Percentiles rank a stretch among this genome's conserved stretches.
Evolutionary conservation across 2,329 filamentous ascomycete species (phyloP).

Genomic region (Ophiosphaerella narmari): DNA sequence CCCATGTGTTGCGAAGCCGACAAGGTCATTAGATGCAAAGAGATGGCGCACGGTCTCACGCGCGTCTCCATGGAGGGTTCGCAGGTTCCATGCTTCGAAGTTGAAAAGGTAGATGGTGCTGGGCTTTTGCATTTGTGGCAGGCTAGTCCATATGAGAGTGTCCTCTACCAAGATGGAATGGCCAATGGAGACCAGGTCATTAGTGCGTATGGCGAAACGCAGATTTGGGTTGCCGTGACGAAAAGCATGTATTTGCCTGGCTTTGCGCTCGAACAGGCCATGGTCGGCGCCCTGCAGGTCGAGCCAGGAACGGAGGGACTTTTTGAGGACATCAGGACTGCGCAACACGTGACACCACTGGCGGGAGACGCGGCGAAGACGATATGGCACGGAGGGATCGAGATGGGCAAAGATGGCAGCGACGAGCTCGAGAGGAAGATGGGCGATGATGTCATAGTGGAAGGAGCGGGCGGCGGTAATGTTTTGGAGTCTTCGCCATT

Average conservation of each 20-base stretch:
- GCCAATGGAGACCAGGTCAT: neutral
- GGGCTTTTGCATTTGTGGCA: neutral
- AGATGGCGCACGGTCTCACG: constrained; percentile 25
- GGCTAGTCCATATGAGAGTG: constrained; percentile 18
- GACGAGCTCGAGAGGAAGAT: constrained; percentile 46
- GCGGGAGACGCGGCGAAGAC: constrained; percentile 40
- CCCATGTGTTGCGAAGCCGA: constrained; percentile 22
- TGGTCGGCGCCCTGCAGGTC: constrained; percentile 17
- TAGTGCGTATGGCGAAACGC: neutral
- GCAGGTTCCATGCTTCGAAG: constrained; percentile 23
- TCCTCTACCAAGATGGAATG: constrained; percentile 16
- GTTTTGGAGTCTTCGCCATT: constrained; percentile 34
- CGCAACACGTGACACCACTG: constrained; percentile 38
- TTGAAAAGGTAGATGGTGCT: constrained; percentile 25
- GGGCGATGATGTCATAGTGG: constrained; percentile 41
- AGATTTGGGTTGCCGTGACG: constrained; percentile 19
- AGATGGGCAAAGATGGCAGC: constrained; percentile 42
- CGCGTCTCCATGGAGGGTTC: constrained; percentile 15
- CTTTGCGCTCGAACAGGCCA: constrained; percentile 20
- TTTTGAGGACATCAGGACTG: constrained; percentile 27
- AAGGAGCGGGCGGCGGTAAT: constrained; percentile 27
- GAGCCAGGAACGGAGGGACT: constrained; percentile 24
- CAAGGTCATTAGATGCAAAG: constrained; percentile 28
- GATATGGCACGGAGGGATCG: constrained; percentile 33
- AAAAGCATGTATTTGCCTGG: constrained; percentile 31